Conservation (phyloP, 257 asterid species). For the Solanum appendiculatum region DNA sequence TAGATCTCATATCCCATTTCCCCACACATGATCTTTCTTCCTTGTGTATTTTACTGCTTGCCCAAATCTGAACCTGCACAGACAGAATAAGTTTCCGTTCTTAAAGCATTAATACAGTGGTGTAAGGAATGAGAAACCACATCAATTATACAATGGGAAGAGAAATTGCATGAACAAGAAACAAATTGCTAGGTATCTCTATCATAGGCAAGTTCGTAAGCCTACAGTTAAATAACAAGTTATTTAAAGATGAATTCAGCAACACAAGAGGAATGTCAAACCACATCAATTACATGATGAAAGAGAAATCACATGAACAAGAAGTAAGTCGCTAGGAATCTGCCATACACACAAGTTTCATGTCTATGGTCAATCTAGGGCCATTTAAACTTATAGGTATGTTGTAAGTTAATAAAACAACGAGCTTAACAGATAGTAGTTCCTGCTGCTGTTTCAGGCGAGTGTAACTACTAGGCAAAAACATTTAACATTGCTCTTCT, state of each 20-base stretch:
- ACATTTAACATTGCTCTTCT: background rate
- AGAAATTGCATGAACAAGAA: background rate
- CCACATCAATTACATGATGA: background rate
- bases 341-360: background rate
- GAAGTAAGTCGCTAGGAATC: background rate
- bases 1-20: constrained; percentile 80
- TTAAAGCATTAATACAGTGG: background rate
- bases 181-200: background rate
- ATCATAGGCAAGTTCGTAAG: background rate
- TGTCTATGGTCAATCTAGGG: background rate
- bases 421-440: background rate
- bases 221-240: background rate
- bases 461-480: background rate
- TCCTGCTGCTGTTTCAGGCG: background rate
- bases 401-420: background rate
- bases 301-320: background rate
- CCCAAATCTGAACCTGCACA: constrained; percentile 92
- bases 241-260: background rate
- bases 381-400: background rate
- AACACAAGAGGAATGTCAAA: background rate
- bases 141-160: background rate
- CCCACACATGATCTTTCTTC: constrained; percentile 88
- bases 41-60: constrained; percentile 65
- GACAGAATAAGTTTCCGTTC: constrained; percentile 1
- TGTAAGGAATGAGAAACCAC: background rate